Percentiles rank a stretch among this genome's conserved stretches.
Conservation (phyloP, 192 early-diverging fungal genomes). For the Backusella tarrabulga region DNA sequence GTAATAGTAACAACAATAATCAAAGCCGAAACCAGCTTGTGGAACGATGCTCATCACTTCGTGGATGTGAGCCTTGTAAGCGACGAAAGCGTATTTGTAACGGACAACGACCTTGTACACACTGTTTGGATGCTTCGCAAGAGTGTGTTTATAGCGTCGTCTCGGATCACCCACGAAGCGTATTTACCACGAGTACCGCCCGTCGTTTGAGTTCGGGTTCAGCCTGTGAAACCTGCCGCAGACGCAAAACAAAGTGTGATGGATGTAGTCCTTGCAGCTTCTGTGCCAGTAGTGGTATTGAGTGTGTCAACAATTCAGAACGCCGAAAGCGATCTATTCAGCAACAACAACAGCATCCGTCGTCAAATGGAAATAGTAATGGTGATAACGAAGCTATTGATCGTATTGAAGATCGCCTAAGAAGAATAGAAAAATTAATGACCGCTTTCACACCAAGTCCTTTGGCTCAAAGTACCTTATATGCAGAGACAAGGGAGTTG, state of each 20-base stretch:
- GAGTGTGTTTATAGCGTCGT: slow-evolving; percentile 33
- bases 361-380: neutral
- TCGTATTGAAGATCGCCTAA: slow-evolving; percentile 33
- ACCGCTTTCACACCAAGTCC: slow-evolving; percentile 29
- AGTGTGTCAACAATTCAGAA: slow-evolving; percentile 40
- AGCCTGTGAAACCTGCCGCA: slow-evolving; percentile 39
- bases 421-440: slow-evolving; percentile 35
- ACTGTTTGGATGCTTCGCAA: slow-evolving; percentile 13
- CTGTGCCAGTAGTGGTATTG: slow-evolving; percentile 30
- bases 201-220: slow-evolving; percentile 35
- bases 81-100: slow-evolving; percentile 23
- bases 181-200: slow-evolving; percentile 30
- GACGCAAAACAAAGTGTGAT: slow-evolving; percentile 44
- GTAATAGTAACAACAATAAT: slow-evolving; percentile 1
- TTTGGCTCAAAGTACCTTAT: slow-evolving; percentile 17
- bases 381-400: slow-evolving; percentile 35
- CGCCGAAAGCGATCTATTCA: slow-evolving; percentile 23
- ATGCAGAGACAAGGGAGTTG: neutral
- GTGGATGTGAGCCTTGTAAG: slow-evolving; percentile 35
- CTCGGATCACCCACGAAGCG: slow-evolving; percentile 31
- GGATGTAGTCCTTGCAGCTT: slow-evolving; percentile 38
- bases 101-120: slow-evolving; percentile 30
- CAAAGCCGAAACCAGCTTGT: slow-evolving; percentile 27
- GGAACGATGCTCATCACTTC: slow-evolving; percentile 31
- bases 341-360: neutral